Percentiles rank a stretch among this genome's conserved stretches.
phyloP scores from a whole-genome alignment of 306 rosid species.

The Casuarina cunninghamiana region DNA sequence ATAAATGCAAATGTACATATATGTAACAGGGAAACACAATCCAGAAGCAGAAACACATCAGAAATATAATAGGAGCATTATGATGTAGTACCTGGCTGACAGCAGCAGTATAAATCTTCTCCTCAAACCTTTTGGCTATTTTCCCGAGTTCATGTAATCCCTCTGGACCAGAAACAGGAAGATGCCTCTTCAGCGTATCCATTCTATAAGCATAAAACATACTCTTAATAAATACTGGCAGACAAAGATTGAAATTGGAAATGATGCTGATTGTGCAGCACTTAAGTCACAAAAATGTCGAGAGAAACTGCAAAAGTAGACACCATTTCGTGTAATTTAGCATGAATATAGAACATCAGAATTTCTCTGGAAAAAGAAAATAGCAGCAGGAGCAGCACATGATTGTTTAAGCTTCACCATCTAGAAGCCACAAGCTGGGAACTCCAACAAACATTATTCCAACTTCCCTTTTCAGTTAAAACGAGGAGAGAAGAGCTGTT shows the following conservation, averaged over 20 bases:
- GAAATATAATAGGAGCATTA: neutral
- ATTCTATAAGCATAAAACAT: slow-evolving; percentile 42
- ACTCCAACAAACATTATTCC: no score
- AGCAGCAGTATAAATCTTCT: slow-evolving; percentile 62
- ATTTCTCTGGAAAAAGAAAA: neutral
- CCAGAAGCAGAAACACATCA: neutral
- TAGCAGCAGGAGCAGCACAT: neutral
- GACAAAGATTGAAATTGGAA: neutral
- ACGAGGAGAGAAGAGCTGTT: no score
- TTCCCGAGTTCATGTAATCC: slow-evolving; percentile 59
- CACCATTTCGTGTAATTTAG: neutral
- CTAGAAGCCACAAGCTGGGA: no score
- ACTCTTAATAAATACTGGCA: neutral
- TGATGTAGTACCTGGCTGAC: slow-evolving; percentile 54
- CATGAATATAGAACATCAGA: neutral
- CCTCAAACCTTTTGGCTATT: slow-evolving; percentile 84
- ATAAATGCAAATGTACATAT: neutral
- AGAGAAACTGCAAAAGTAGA: neutral
- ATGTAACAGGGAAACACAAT: no score
- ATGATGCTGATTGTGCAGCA: neutral
- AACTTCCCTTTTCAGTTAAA: no score
- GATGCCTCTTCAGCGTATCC: slow-evolving; percentile 68
- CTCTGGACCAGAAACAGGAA: slow-evolving; percentile 59
- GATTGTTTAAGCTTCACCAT: neutral
- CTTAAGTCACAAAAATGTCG: neutral